Evolutionary conservation across 1,284 basidiomycete genomes (phyloP), one percentile per base, ranked within the genome.

Genomic region (Limonomyces culmigenus): DNA sequence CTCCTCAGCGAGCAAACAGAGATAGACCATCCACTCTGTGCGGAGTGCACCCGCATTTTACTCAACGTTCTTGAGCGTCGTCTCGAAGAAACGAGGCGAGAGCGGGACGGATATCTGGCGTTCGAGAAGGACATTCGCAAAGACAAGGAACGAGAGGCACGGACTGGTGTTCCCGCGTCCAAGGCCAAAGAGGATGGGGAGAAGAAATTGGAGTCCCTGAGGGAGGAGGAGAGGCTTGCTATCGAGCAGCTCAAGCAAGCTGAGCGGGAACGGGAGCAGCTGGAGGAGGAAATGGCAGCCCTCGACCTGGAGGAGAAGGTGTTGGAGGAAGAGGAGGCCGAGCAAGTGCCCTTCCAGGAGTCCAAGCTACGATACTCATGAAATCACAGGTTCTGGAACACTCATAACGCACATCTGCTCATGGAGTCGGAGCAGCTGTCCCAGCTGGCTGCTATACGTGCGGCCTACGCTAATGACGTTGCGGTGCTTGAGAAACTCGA

Each of bases 21-120:
- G 31, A 70, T 95, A 36, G 87, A 93, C 53, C 93, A 98, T 54
- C 95, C 95, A 3, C 67, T 99, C 8, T 99, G 95, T 52, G 74
- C 80, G 1, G 89, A 95, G 49, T 99, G 95, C 54, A 88, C 91
- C 2, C 77, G 85, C 47, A 70, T 81, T 37, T 59, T 96, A 32
- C 69, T 93, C 32, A 64, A 66, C 3, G 72, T 74, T 20, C 71
- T 97, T 37, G 76, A 83, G 47, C 69, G 71, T 30, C 79, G 91
- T 50, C 67, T 96, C 10, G 87, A 95, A 39, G 85, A 95, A 56
- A 78, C 81, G 3, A 86, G 83, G 54, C 79, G 79, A 49, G 92
- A 97, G 50, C 63, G 88, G 34, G 92, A 97, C 47, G 86, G 88
- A 0, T 93, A 93, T 50, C 74, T 88, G 42, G 81, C 80, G 1